Percentiles rank a stretch among this genome's conserved stretches.
Conservation (phyloP, 225 moss, liverwort and hornwort genomes). For the Sphagnum contortum region DNA sequence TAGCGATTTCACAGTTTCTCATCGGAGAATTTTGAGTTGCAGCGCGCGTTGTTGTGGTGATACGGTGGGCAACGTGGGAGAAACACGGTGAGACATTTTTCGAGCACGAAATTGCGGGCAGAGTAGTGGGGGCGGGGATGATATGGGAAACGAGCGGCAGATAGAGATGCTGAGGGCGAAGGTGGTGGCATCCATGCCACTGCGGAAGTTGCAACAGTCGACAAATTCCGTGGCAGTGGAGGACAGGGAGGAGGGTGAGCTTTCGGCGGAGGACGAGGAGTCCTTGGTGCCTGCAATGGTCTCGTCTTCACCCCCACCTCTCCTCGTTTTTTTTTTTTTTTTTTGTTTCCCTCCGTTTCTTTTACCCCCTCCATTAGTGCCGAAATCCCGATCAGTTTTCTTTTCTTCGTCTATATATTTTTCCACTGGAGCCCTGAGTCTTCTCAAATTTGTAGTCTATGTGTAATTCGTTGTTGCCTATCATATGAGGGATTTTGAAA, state of each 20-base stretch:
- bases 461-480: too few species aligned
- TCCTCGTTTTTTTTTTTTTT: constrained; percentile 28
- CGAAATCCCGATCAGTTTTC: constrained; percentile 1
- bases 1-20: too few species aligned
- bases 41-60: too few species aligned
- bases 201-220: constrained; percentile 11
- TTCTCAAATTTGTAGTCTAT: too few species aligned
- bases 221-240: constrained; percentile 13
- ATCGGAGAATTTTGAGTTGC: too few species aligned
- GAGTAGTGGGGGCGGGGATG: neutral
- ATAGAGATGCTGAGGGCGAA: constrained; percentile 35
- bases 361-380: constrained; percentile 10
- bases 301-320: constrained; percentile 6
- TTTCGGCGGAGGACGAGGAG: constrained; percentile 41
- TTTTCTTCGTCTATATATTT: constrained; percentile 6
- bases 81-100: too few species aligned
- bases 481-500: neutral
- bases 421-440: neutral
- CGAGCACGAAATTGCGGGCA: too few species aligned
- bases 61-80: too few species aligned
- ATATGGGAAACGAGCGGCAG: constrained; percentile 20
- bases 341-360: constrained; percentile 17
- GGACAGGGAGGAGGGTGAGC: constrained; percentile 43
- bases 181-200: constrained; percentile 34
- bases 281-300: constrained; percentile 3